Evolutionary conservation across 345 rosid genomes (phyloP), one percentile per base, ranked within the genome.

Genomic region (Brassica cretica): DNA sequence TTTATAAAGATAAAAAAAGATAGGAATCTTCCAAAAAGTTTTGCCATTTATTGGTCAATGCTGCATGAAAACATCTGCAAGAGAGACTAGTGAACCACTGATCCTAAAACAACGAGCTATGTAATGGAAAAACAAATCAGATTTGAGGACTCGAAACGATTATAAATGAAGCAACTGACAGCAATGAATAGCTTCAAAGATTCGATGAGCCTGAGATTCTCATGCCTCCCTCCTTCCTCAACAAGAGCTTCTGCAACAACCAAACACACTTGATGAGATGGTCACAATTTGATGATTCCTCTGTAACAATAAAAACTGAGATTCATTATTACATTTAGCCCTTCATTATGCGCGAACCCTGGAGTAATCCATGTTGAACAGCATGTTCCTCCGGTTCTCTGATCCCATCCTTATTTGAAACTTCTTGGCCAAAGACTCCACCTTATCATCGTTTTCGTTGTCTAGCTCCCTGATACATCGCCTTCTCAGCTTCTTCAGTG

Each of bases 391-490:
- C 6, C 98, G 94, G 67, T 59, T 84, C 87, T 95, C 97, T 0
- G 77, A 1, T 46, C 92, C 93, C 91, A 93, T 79, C 66, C 89
- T 87, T 44, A 91, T 83, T 19, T 77, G 77, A 68, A 86, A 91
- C 77, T 84, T 84, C 78, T 72, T 85, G 7, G 92, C 94, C 73
- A 90, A 49, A 41, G 84, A 64, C 16, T 80, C 84, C 75, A 95
- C 93, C 60, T 37, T 68, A 12, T 83, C 93, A 85, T 93, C 82
- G 41, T 83, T 83, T 69, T 90, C 96, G 33, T 83, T 63, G 83
- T 91, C 97, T 88, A 89, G 75, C 86, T 95, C 94, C 74, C 99
- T 84, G 10, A 79, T 71, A 64, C 99, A 89, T 78, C 99, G 90
- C 76, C 99, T 89, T 82, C 91, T 86, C 27, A 89, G 78, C 86